These are phyloP conservation scores for Coemansia sp. DNA, from an alignment of 192 early-diverging fungal species.

Conservation along the genomic window DNA sequence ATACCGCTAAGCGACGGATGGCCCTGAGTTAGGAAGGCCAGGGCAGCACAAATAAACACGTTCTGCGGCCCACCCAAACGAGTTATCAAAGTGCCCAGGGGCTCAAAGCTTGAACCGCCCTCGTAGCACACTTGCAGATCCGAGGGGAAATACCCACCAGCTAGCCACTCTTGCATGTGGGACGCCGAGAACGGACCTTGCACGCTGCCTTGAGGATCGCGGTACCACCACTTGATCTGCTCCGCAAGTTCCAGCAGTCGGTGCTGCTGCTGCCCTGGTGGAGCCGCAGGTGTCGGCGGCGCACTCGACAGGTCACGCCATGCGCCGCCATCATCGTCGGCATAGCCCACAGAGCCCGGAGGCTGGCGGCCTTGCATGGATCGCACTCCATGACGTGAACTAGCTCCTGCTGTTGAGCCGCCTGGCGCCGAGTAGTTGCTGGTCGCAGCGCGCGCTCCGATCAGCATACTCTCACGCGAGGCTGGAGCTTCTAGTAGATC, in stretches of 20 bases:
- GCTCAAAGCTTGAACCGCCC: constrained; percentile 78
- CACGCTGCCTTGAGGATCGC: constrained; percentile 80
- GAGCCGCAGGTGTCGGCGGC: constrained; percentile 4
- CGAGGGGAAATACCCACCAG: constrained; percentile 79
- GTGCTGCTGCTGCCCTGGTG: constrained; percentile 10
- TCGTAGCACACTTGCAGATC: constrained; percentile 82
- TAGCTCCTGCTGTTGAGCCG: neutral
- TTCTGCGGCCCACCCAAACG: constrained; percentile 68
- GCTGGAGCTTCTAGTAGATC: constrained; percentile 31
- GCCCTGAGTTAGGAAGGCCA: constrained; percentile 22
- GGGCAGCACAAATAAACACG: constrained; percentile 66
- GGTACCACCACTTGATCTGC: constrained; percentile 74
- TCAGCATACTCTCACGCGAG: constrained; percentile 5
- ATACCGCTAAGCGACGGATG: constrained; percentile 17
- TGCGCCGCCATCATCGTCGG: constrained; percentile 16
- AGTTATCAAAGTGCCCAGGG: constrained; percentile 68
- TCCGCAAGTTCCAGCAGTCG: constrained; percentile 46
- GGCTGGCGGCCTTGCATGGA: constrained; percentile 2
- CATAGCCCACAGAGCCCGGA: constrained; percentile 2
- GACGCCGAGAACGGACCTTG: constrained; percentile 89
- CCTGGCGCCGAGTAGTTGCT: constrained; percentile 6
- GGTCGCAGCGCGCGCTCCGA: neutral
- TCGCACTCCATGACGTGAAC: neutral
- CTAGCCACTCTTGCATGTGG: constrained; percentile 97
- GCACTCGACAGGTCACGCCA: constrained; percentile 22